Percentiles rank a stretch among this genome's conserved stretches.
Conservation (phyloP, 2,329 filamentous ascomycete species). For the Aureobasidium sp. region DNA sequence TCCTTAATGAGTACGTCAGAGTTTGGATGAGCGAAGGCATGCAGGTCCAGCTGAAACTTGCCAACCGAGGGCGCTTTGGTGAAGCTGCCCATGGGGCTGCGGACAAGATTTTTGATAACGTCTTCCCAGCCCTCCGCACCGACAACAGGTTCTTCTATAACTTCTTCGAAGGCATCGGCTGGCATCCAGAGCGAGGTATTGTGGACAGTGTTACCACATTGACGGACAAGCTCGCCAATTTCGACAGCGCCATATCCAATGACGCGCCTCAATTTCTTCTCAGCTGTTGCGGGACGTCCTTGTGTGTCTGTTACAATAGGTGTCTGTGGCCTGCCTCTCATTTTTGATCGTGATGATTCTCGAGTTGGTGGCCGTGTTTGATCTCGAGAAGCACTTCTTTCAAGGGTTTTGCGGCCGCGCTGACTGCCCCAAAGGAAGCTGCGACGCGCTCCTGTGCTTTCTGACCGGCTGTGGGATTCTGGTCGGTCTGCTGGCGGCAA, state of each 20-base stretch:
- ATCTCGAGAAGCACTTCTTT: neutral
- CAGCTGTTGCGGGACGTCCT: constrained; percentile 4
- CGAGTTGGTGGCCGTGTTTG: constrained; percentile 6
- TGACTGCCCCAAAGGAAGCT: constrained; percentile 59
- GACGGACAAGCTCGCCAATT: constrained; percentile 54
- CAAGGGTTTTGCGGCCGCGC: constrained; percentile 42
- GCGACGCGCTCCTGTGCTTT: constrained; percentile 32
- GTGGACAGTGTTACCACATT: neutral
- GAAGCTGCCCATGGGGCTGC: constrained; percentile 66
- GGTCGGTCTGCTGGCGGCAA: neutral
- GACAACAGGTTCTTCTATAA: neutral
- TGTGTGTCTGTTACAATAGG: neutral
- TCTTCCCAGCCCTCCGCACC: constrained; percentile 62
- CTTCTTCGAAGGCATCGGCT: constrained; percentile 12
- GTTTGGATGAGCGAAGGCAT: constrained; percentile 69
- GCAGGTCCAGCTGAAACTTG: constrained; percentile 65
- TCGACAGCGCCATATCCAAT: constrained; percentile 73
- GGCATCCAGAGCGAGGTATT: constrained; percentile 17
- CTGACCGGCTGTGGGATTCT: neutral
- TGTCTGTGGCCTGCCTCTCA: constrained; percentile 15
- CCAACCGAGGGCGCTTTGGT: constrained; percentile 20
- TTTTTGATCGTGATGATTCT: constrained; percentile 10
- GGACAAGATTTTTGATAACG: constrained; percentile 65
- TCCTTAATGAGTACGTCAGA: constrained; percentile 74
- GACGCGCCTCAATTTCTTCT: constrained; percentile 55